Evolutionary conservation across 2,329 filamentous ascomycete genomes (phyloP).

Genomic region (Ustilaginoidea virens): DNA sequence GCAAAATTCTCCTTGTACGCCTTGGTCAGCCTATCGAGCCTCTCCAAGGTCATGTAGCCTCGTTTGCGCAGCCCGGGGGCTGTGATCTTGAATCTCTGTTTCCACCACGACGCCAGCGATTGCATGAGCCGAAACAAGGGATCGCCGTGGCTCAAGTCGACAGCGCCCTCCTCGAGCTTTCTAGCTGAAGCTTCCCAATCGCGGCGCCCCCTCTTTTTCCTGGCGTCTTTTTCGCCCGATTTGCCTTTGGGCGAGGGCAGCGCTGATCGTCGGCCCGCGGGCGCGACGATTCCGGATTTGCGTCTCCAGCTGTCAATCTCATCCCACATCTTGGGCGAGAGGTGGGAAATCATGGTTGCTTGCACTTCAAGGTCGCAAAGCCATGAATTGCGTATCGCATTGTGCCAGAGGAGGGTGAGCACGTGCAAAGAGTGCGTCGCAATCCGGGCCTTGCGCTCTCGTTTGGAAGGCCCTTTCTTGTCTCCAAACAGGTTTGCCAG

Average conservation of each 20-base stretch:
- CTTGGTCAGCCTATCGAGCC: conserved; percentile 57
- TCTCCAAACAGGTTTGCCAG: conserved; percentile 43
- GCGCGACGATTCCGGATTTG: conserved; percentile 46
- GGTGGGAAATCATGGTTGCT: conserved; percentile 56
- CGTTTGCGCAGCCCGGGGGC: conserved; percentile 73
- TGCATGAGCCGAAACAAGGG: conserved; percentile 65
- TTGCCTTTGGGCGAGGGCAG: conserved; percentile 13
- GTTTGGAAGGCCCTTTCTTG: conserved; percentile 77
- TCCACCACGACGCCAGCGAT: conserved; percentile 74
- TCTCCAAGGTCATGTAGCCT: conserved; percentile 70
- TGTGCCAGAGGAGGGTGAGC: conserved; percentile 76
- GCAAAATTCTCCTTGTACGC: conserved; percentile 48
- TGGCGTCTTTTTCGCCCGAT: conserved; percentile 9
- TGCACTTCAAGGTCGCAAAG: conserved; percentile 64
- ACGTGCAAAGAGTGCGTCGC: conserved; percentile 83
- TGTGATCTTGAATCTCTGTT: conserved; percentile 62
- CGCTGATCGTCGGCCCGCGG: conserved; percentile 13
- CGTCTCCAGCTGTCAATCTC: conserved; percentile 61
- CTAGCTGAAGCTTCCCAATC: conserved; percentile 63
- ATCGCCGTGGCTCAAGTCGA: conserved; percentile 72
- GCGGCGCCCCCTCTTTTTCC: conserved; percentile 17
- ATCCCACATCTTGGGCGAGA: conserved; percentile 51
- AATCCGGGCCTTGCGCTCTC: conserved; percentile 62
- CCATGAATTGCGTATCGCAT: conserved; percentile 73
- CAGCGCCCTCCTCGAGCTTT: conserved; percentile 50